phyloP scores from a whole-genome alignment of 2,329 filamentous ascomycete genomes.

The Fusarium annulatum region DNA sequence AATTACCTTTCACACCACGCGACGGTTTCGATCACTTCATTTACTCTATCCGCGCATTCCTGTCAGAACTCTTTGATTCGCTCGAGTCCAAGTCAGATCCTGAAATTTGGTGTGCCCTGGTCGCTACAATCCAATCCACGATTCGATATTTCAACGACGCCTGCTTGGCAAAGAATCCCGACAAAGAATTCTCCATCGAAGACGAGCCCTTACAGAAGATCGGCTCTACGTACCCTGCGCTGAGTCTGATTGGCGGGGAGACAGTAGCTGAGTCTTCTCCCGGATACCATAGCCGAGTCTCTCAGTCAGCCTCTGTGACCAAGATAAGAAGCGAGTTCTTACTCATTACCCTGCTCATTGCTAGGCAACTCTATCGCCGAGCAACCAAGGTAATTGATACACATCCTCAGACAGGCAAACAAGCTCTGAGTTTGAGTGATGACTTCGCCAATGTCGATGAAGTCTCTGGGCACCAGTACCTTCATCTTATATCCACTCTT shows the following conservation, averaged over 20 bases:
- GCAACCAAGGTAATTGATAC: constrained; percentile 48
- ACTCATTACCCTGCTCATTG: constrained; percentile 52
- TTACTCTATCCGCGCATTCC: constrained; percentile 51
- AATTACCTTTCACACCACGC: constrained; percentile 45
- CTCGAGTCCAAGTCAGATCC: constrained; percentile 49
- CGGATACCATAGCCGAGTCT: not conserved
- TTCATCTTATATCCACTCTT: constrained; percentile 51
- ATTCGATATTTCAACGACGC: constrained; percentile 56
- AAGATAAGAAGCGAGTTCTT: constrained; percentile 53
- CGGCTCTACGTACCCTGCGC: constrained; percentile 44
- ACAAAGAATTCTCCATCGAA: constrained; percentile 32
- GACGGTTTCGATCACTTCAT: constrained; percentile 55
- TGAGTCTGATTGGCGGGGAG: constrained; percentile 36
- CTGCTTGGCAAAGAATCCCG: constrained; percentile 45
- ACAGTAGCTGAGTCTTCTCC: not conserved
- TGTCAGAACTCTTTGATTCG: constrained; percentile 50
- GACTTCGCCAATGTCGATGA: constrained; percentile 46
- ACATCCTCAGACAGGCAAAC: constrained; percentile 28
- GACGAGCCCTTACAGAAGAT: constrained; percentile 41
- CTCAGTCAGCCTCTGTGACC: constrained; percentile 35
- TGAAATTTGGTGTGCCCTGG: constrained; percentile 53
- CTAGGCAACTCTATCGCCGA: constrained; percentile 55
- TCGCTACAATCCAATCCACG: constrained; percentile 51
- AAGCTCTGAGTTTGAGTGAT: constrained; percentile 47
- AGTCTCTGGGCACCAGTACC: constrained; percentile 49